Evolutionary conservation across 2,329 filamentous ascomycete species (phyloP).

Genomic region (Neurospora sp.): DNA sequence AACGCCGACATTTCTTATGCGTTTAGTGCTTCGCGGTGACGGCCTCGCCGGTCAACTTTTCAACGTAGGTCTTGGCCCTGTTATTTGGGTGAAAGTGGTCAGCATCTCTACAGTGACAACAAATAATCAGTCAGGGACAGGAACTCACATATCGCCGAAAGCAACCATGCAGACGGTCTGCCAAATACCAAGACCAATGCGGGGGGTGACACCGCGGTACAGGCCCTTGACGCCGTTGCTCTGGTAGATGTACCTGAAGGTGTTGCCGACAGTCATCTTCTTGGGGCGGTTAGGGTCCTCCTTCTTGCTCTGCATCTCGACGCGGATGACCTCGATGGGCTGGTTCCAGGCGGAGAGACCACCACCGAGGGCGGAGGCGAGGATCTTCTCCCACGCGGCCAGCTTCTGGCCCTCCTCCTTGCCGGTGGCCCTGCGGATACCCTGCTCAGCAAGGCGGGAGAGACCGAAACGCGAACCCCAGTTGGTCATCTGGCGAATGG

Average conservation of each 20-base stretch:
- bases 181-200: slow-evolving; percentile 94
- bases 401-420: slow-evolving; percentile 78
- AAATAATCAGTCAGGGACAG: slow-evolving; percentile 6
- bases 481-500: slow-evolving; percentile 98
- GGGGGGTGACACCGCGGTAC: slow-evolving; percentile 89
- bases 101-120: slow-evolving; percentile 11
- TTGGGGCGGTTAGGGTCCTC: slow-evolving; percentile 95
- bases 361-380: slow-evolving; percentile 79
- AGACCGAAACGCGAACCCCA: slow-evolving; percentile 96
- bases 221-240: slow-evolving; percentile 83
- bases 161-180: slow-evolving; percentile 99
- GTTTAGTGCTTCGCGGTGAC: slow-evolving; percentile 59
- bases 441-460: slow-evolving; percentile 79
- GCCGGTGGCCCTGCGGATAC: slow-evolving; percentile 66
- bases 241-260: slow-evolving; percentile 77
- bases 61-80: slow-evolving; percentile 58
- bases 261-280: slow-evolving; percentile 95
- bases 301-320: slow-evolving; percentile 99
- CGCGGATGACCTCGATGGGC: slow-evolving; percentile 98
- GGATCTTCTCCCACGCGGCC: slow-evolving; percentile 72
- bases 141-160: slow-evolving; percentile 85
- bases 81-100: slow-evolving; percentile 13
- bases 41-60: slow-evolving; percentile 53
- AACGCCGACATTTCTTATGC: slow-evolving; percentile 22
- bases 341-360: slow-evolving; percentile 98